phyloP scores from a whole-genome alignment of 495 filamentous ascomycete genomes.

The Patellaria atrata region DNA sequence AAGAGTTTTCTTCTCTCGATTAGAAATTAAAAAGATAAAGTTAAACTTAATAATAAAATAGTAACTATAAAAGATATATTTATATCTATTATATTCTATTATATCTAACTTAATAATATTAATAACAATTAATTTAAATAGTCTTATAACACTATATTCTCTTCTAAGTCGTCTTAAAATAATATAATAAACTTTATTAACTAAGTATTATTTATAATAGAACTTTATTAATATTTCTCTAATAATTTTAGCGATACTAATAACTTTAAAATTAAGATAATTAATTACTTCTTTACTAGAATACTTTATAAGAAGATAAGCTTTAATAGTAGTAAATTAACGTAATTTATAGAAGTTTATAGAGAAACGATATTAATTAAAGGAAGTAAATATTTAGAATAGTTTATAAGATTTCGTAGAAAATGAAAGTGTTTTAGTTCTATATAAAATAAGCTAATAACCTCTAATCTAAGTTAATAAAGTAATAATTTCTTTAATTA shows the following conservation, averaged over 20 bases:
- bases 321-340: slow-evolving; percentile 3
- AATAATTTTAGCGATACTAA: not conserved
- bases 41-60: slow-evolving; percentile 9
- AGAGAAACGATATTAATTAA: slow-evolving; percentile 5
- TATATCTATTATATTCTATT: slow-evolving; percentile 5
- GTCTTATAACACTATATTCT: slow-evolving; percentile 1
- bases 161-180: slow-evolving; percentile 4
- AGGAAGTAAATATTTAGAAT: not conserved
- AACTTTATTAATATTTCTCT: slow-evolving; percentile 1
- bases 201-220: slow-evolving; percentile 6
- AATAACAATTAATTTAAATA: slow-evolving; percentile 7
- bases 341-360: not conserved
- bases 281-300: slow-evolving; percentile 2
- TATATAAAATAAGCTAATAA: slow-evolving; percentile 6
- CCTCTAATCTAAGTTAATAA: slow-evolving; percentile 2
- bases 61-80: slow-evolving; percentile 6
- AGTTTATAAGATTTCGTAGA: not conserved
- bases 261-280: slow-evolving; percentile 2
- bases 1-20: slow-evolving; percentile 3
- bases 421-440: slow-evolving; percentile 1
- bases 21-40: slow-evolving; percentile 3
- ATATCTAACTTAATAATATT: slow-evolving; percentile 5
- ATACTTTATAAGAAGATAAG: slow-evolving; percentile 3
- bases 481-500: not conserved
- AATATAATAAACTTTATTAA: slow-evolving; percentile 7